phyloP scores from a whole-genome alignment of 2,329 filamentous ascomycete species.

The Canariomyces notabilis region DNA sequence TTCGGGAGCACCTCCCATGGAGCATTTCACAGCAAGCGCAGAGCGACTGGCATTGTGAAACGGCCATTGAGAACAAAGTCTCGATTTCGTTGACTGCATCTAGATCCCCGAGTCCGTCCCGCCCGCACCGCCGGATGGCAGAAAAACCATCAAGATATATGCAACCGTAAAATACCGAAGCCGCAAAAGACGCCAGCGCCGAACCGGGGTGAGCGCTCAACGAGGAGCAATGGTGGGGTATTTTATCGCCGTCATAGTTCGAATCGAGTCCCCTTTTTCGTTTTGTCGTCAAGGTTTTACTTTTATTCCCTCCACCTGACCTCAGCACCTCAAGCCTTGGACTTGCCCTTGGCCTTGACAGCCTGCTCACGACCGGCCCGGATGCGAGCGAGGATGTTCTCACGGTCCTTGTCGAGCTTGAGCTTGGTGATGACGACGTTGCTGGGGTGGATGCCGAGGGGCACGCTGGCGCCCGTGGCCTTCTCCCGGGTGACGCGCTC shows the following conservation, averaged over 20 bases:
- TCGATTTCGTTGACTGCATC: slow-evolving; percentile 33
- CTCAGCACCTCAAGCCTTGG: slow-evolving; percentile 27
- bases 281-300: slow-evolving; percentile 16
- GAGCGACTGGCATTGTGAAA: slow-evolving; percentile 51
- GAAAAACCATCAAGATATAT: slow-evolving; percentile 26
- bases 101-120: slow-evolving; percentile 23
- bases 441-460: slow-evolving; percentile 89
- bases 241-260: slow-evolving; percentile 15
- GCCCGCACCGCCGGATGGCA: slow-evolving; percentile 18
- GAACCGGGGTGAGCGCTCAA: slow-evolving; percentile 11
- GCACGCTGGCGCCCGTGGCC: slow-evolving; percentile 92
- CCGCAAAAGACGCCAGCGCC: slow-evolving; percentile 25
- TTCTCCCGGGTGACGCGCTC: slow-evolving; percentile 97
- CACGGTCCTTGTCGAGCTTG: slow-evolving; percentile 95
- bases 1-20: slow-evolving; percentile 75
- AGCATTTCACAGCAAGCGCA: slow-evolving; percentile 57
- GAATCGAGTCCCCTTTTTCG: slow-evolving; percentile 17
- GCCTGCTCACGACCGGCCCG: slow-evolving; percentile 71
- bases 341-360: slow-evolving; percentile 65
- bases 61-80: slow-evolving; percentile 63
- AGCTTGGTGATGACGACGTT: slow-evolving; percentile 99
- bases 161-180: slow-evolving; percentile 21
- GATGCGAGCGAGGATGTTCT: slow-evolving; percentile 82
- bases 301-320: slow-evolving; percentile 8
- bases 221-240: slow-evolving; percentile 13